These are phyloP conservation scores for Paramyrothecium sp. DNA, from an alignment of 2,329 filamentous ascomycete species.

Conservation along the genomic window DNA sequence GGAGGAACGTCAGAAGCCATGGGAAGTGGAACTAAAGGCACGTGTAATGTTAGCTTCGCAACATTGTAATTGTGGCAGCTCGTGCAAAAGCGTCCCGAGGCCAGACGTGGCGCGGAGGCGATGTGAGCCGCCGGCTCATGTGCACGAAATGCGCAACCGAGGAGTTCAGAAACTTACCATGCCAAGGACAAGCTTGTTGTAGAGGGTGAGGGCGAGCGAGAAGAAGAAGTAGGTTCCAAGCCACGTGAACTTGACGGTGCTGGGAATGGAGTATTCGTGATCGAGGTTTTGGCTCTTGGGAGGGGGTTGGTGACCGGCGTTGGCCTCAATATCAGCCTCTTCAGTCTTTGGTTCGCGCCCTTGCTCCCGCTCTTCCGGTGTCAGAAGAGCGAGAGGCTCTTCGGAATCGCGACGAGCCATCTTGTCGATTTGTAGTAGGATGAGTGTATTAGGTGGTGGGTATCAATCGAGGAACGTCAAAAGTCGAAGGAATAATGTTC, in stretches of 20 bases:
- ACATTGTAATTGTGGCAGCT: constrained; percentile 13
- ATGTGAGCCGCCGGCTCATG: background rate
- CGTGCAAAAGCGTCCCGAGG: background rate
- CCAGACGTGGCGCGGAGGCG: background rate
- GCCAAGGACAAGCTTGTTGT: constrained; percentile 58
- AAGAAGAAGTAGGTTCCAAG: constrained; percentile 51
- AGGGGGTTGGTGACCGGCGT: constrained; percentile 22
- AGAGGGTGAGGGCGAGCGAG: constrained; percentile 49
- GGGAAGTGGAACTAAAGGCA: constrained; percentile 53
- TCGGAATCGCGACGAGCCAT: constrained; percentile 32
- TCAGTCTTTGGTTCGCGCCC: constrained; percentile 25
- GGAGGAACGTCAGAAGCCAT: constrained; percentile 59
- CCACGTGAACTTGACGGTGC: constrained; percentile 47
- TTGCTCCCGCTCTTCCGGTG: constrained; percentile 27
- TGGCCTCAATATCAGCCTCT: constrained; percentile 29
- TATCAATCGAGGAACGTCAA: background rate
- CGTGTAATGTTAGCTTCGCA: background rate
- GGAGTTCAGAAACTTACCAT: constrained; percentile 33
- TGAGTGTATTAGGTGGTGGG: background rate
- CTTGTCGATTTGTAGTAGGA: constrained; percentile 3
- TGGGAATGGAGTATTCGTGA: constrained; percentile 43
- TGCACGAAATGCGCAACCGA: background rate
- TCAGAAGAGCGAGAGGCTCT: constrained; percentile 28
- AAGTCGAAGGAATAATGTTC: background rate
- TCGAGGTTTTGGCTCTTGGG: constrained; percentile 33